phyloP scores from a whole-genome alignment of 2,329 filamentous ascomycete genomes.

The Ustulina deusta region DNA sequence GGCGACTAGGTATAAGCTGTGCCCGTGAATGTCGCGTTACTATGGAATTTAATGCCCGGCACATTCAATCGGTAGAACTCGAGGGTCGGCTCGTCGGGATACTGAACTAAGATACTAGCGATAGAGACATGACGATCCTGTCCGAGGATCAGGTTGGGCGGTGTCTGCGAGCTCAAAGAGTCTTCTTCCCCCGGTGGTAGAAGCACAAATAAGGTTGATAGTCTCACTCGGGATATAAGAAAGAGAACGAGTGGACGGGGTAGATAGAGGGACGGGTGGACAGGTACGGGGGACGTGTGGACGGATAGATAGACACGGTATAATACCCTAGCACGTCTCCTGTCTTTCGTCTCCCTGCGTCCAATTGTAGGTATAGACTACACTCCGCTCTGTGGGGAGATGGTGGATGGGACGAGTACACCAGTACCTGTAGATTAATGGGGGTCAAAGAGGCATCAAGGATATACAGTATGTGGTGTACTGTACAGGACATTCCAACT shows the following conservation, averaged over 20 bases:
- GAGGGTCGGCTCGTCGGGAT: slow-evolving; percentile 23
- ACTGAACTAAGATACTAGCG: slow-evolving; percentile 25
- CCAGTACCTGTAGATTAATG: slow-evolving; percentile 23
- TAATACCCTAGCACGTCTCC: slow-evolving; percentile 23
- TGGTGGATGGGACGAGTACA: slow-evolving; percentile 25
- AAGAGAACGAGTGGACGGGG: slow-evolving; percentile 36
- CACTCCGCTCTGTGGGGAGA: slow-evolving; percentile 19
- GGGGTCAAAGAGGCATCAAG: slow-evolving; percentile 23
- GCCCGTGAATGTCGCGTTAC: slow-evolving; percentile 21
- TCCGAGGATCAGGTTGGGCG: slow-evolving; percentile 17
- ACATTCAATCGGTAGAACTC: slow-evolving; percentile 19
- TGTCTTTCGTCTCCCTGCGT: slow-evolving; percentile 19
- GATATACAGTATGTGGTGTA: slow-evolving; percentile 1
- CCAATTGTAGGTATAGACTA: slow-evolving; percentile 13
- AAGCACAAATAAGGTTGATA: slow-evolving; percentile 36
- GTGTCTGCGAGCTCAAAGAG: slow-evolving; percentile 23
- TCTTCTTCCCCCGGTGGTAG: slow-evolving; percentile 18
- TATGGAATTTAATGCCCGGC: slow-evolving; percentile 7
- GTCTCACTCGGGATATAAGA: slow-evolving; percentile 40
- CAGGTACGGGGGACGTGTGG: slow-evolving; percentile 35
- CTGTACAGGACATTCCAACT: slow-evolving; percentile 22
- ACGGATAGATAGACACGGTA: slow-evolving; percentile 26
- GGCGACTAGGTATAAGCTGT: slow-evolving; percentile 9
- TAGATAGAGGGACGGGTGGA: slow-evolving; percentile 35
- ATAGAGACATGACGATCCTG: slow-evolving; percentile 30